These are phyloP conservation scores for Colletotrichum sp. DNA, from an alignment of 2,329 filamentous ascomycete genomes.

Conservation along the genomic window DNA sequence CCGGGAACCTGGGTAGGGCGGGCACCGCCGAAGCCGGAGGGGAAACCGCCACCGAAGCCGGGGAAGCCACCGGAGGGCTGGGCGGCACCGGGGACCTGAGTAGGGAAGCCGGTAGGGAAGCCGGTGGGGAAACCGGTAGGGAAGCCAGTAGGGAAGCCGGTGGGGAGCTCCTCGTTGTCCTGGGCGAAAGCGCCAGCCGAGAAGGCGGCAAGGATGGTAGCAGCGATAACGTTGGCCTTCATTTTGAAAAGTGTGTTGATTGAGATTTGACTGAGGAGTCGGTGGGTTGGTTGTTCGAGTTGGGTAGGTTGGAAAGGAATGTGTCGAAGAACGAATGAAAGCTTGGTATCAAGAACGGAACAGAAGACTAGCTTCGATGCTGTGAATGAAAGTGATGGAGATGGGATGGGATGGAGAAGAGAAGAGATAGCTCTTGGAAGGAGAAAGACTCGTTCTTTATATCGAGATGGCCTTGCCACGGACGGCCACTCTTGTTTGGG, in stretches of 20 bases:
- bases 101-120: not conserved
- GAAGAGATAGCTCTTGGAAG: not conserved
- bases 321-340: conserved; percentile 4
- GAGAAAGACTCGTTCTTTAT: not conserved
- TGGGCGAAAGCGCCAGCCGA: conserved; percentile 7
- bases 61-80: conserved; percentile 11
- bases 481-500: not conserved
- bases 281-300: not conserved
- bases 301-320: not conserved
- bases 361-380: conserved; percentile 20
- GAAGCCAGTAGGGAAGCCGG: conserved; percentile 1
- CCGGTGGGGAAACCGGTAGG: conserved; percentile 6
- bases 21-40: not conserved
- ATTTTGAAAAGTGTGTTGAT: not conserved
- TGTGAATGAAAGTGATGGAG: conserved; percentile 15
- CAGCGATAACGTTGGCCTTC: conserved; percentile 16
- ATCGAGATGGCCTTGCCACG: not conserved
- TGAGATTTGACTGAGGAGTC: not conserved
- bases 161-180: not conserved
- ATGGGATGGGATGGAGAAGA: not conserved
- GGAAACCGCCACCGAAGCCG: not conserved
- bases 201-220: conserved; percentile 16
- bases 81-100: conserved; percentile 7
- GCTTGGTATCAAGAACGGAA: conserved; percentile 9
- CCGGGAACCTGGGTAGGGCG: conserved; percentile 9